phyloP scores from a whole-genome alignment of 2,329 filamentous ascomycete genomes.

The Taxawa tesnikishii region DNA sequence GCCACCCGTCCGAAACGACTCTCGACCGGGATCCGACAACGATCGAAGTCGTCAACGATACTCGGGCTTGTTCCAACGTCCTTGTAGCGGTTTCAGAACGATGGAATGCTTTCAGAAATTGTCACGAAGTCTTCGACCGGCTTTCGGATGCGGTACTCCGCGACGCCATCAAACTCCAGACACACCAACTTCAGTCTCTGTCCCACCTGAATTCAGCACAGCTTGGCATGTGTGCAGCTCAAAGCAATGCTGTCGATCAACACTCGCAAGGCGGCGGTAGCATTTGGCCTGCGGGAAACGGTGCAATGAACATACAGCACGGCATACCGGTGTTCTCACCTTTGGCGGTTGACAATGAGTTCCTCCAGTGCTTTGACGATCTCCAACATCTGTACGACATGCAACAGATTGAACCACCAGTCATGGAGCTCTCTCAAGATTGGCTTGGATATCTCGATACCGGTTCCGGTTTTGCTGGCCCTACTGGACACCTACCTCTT shows the following conservation, averaged over 20 bases:
- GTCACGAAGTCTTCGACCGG: constrained; percentile 30
- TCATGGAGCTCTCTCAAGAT: constrained; percentile 21
- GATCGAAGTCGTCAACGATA: constrained; percentile 31
- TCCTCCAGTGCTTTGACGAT: constrained; percentile 26
- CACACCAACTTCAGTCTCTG: constrained; percentile 2
- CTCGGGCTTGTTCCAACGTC: constrained; percentile 31
- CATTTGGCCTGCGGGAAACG: constrained; percentile 8
- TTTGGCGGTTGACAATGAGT: constrained; percentile 25
- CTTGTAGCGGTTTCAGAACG: constrained; percentile 32
- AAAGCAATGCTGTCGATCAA: too few relatives aligned
- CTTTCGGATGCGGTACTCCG: constrained; percentile 30
- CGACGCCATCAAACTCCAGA: constrained; percentile 24
- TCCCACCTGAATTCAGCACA: not conserved
- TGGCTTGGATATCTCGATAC: constrained; percentile 15
- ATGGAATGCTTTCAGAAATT: constrained; percentile 27
- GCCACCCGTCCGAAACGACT: constrained; percentile 1
- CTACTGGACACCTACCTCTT: too few relatives aligned
- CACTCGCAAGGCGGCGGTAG: constrained; percentile 2
- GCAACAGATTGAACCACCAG: constrained; percentile 16
- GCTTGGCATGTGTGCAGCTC: too few relatives aligned
- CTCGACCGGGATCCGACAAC: constrained; percentile 24
- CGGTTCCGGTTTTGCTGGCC: not conserved
- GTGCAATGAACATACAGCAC: too few relatives aligned
- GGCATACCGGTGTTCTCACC: constrained; percentile 2
- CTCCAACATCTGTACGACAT: constrained; percentile 14